Base-by-base conservation (phyloP, 352 stramenopile genomes). In the Phytopythium delawarense region DNA sequence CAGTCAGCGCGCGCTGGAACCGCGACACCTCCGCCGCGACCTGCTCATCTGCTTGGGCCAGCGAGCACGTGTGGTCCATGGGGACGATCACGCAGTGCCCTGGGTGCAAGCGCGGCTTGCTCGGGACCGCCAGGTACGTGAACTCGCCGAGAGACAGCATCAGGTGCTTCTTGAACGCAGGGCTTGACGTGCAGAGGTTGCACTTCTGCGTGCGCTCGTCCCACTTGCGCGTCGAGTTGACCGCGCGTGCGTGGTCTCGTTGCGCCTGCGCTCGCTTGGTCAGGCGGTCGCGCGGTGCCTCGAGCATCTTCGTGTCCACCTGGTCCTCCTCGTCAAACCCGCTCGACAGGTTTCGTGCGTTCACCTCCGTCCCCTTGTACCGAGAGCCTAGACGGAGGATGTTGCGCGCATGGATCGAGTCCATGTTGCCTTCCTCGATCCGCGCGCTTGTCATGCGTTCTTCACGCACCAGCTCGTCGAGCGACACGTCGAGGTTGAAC, bases 271-370 rank as follows among this genome's bases (percentile, higher is more conserved):
- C 84, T 9, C 79, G 76, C 39, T 87, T 84, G 18, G 84, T 94
- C 12, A 91, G 59, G 20, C 79, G 75, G 8, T 70, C 71, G 2
- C 74, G 72, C 15, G 79, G 69, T 2, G 71, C 65, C 50, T 79
- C 58, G 32, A 90, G 58, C 76, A 93, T 77, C 39, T 70, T 83
- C 64, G 74, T 87, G 56, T 91, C 78, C 11, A 94, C 66, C 67
- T 89, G 74, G 21, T 92, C 83, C 42, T 94, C 87, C 53, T 95
- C 86, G 44, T 92, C 86, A 62, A 95, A 91, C 13, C 84, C 84
- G 44, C 86, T 95, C 4, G 82, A 80, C 16, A 89, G 62, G 25
- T 84, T 91, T 16, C 70, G 70, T 15, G 73, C 71, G 28, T 79
- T 90, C 34, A 79, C 71, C 67, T 92, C 82, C 0, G 70, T 88